Evolutionary conservation across 257 asterid genomes (phyloP).

Genomic region (Striga asiatica): DNA sequence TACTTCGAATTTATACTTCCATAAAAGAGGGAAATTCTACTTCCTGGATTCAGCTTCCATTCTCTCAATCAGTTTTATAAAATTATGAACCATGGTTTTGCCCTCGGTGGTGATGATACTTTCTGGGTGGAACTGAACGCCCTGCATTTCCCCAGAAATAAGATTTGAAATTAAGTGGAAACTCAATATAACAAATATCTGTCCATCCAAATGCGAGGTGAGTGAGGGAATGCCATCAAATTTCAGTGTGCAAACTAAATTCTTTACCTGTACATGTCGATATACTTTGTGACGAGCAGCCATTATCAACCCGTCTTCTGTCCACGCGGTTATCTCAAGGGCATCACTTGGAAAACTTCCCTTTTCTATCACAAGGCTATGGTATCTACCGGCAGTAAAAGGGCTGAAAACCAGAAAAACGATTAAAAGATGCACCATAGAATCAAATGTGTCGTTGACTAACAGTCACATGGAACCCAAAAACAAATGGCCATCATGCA

Average conservation of each 20-base stretch:
- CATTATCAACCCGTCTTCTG: conserved; percentile 87
- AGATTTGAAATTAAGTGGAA: no score
- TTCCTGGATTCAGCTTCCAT: conserved; percentile 43
- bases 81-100: conserved; percentile 55
- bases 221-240: no score
- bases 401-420: conserved; percentile 47
- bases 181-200: no score
- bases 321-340: conserved; percentile 92
- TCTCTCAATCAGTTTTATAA: conserved; percentile 55
- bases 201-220: no score
- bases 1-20: no score
- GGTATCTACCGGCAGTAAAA: conserved; percentile 90
- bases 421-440: no score
- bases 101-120: conserved; percentile 77
- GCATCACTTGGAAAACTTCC: conserved; percentile 65
- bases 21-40: conserved; percentile 16
- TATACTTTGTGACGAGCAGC: conserved; percentile 86
- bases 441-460: no score
- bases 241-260: not conserved
- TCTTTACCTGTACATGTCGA: conserved; percentile 55
- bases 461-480: no score
- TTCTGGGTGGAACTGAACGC: conserved; percentile 92
- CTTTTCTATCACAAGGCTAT: conserved; percentile 89
- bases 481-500: no score
- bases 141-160: conserved; percentile 33